Evolutionary conservation across 2,329 filamentous ascomycete genomes (phyloP).

Genomic region (Aspergillus udagawae): DNA sequence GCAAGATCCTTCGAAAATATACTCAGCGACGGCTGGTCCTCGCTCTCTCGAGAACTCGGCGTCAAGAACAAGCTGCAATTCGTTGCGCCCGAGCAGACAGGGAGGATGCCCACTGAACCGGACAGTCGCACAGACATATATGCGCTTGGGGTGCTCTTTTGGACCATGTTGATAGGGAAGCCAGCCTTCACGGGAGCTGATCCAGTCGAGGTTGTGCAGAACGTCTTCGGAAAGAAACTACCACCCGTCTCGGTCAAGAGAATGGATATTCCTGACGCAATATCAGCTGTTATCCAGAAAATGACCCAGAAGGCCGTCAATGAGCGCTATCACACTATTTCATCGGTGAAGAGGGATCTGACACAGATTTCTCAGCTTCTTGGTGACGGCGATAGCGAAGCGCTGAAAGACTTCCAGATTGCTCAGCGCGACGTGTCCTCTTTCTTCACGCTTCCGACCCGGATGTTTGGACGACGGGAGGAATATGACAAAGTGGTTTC

Average conservation of each 20-base stretch:
- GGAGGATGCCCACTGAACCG: conserved; percentile 85
- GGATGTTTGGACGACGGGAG: conserved; percentile 73
- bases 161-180: conserved; percentile 75
- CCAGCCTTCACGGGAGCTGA: conserved; percentile 75
- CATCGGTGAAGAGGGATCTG: conserved; percentile 79
- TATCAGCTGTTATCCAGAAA: conserved; percentile 80
- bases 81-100: conserved; percentile 92
- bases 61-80: conserved; percentile 86
- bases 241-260: conserved; percentile 71
- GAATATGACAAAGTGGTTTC: conserved; percentile 68
- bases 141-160: conserved; percentile 83
- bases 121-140: conserved; percentile 93
- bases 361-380: conserved; percentile 69
- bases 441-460: conserved; percentile 79
- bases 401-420: conserved; percentile 69
- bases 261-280: conserved; percentile 76
- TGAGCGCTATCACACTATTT: conserved; percentile 85
- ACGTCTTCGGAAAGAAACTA: conserved; percentile 74
- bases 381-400: conserved; percentile 67
- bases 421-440: conserved; percentile 85
- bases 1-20: conserved; percentile 87
- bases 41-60: conserved; percentile 75
- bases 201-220: conserved; percentile 87
- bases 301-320: conserved; percentile 86
- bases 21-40: conserved; percentile 81